These are phyloP conservation scores for Dryadomyces quercivorus DNA, from an alignment of 2,329 filamentous ascomycete species.

Conservation along the genomic window DNA sequence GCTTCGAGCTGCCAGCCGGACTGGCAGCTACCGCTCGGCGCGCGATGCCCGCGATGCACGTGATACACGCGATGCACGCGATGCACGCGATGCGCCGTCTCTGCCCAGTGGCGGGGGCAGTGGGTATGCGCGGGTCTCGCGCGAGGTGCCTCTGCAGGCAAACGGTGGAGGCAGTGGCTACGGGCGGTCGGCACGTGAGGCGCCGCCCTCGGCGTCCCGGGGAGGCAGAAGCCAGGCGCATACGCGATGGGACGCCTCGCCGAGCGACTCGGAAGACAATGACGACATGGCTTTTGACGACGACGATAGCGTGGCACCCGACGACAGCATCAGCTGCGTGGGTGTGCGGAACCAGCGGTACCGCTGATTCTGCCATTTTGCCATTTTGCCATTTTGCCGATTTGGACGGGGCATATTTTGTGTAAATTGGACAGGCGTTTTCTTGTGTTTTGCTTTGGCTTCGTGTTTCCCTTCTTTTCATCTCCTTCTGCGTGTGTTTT, in stretches of 20 bases:
- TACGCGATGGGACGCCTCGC: not conserved
- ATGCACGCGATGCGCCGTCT: slow-evolving; percentile 24
- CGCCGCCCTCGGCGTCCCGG: slow-evolving; percentile 28
- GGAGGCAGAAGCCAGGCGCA: slow-evolving; percentile 7
- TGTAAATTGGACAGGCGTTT: not conserved
- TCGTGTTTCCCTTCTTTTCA: not conserved
- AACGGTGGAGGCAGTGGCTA: slow-evolving; percentile 22
- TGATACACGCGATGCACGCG: too few species aligned
- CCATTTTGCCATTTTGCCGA: not conserved
- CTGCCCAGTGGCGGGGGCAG: slow-evolving; percentile 22
- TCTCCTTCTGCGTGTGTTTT: not conserved
- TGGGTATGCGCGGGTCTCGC: slow-evolving; percentile 6
- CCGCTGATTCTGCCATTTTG: slow-evolving; percentile 8
- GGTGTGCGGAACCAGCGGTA: slow-evolving; percentile 26
- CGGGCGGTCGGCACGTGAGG: slow-evolving; percentile 17
- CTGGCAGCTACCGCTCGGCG: slow-evolving; percentile 15
- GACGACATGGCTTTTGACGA: slow-evolving; percentile 20
- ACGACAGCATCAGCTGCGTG: slow-evolving; percentile 51
- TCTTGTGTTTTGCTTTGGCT: not conserved
- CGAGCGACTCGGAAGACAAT: slow-evolving; percentile 3
- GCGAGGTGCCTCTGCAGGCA: not conserved
- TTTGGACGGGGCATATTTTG: not conserved
- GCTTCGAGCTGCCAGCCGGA: slow-evolving; percentile 10
- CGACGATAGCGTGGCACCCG: slow-evolving; percentile 44
- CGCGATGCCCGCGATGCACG: too few species aligned